Percentiles rank a stretch among this genome's conserved stretches.
These are phyloP conservation scores for Echria macrotheca DNA, from an alignment of 495 filamentous ascomycete species.

Conservation along the genomic window DNA sequence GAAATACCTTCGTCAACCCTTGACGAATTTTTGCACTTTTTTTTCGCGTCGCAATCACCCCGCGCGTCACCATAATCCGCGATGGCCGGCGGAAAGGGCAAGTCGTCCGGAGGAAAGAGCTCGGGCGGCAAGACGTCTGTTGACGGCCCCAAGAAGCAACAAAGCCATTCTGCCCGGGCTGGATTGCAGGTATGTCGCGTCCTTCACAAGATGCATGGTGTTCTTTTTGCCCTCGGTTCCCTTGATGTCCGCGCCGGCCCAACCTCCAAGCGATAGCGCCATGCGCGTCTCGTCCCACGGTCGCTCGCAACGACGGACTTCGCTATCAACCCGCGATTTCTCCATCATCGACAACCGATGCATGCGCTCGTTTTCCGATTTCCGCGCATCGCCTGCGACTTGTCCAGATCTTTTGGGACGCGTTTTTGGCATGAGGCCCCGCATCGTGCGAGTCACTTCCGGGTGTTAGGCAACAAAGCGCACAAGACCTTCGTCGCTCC, in stretches of 20 bases:
- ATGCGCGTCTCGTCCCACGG: conserved; percentile 19
- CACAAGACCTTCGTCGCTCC: not conserved
- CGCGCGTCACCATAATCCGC: conserved; percentile 24
- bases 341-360: not conserved
- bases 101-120: conserved; percentile 84
- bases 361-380: not conserved
- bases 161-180: conserved; percentile 97
- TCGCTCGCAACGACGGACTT: not conserved
- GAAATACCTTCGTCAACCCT: not conserved
- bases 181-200: conserved; percentile 84
- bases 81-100: conserved; percentile 84
- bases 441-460: too few relatives aligned
- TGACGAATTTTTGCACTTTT: conserved; percentile 8
- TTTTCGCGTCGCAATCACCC: conserved; percentile 17
- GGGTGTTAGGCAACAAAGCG: too few relatives aligned
- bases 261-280: too few relatives aligned
- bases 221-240: conserved; percentile 11
- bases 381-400: not conserved
- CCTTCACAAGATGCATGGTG: conserved; percentile 13
- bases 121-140: conserved; percentile 76
- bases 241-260: not conserved
- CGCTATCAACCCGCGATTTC: not conserved
- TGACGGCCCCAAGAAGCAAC: conserved; percentile 77
- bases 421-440: too few relatives aligned
- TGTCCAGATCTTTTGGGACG: too few relatives aligned